A percentile compares a stretch with the other conserved stretches of the same genome.
Conservation (phyloP, 1,139 yeast species). For the Yamadazyma spencermartinsiae region DNA sequence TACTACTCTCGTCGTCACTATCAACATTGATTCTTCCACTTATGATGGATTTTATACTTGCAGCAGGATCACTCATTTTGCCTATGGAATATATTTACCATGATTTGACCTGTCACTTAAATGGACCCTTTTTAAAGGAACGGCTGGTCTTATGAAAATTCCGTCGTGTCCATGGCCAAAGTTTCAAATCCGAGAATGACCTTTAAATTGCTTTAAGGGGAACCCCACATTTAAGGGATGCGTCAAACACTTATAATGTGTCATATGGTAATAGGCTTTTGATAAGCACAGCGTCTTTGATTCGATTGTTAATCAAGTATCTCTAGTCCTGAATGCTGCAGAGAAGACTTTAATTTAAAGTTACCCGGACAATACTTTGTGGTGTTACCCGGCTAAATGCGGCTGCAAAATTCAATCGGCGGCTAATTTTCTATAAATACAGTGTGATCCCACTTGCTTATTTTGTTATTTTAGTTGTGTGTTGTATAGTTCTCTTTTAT, state of each 20-base stretch:
- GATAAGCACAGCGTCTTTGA: no score
- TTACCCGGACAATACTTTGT: not conserved
- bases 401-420: not conserved
- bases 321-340: not conserved
- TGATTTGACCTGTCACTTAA: no score
- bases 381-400: not conserved
- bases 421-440: not conserved
- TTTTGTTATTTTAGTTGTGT: no score
- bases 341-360: not conserved
- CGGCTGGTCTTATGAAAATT: not conserved
- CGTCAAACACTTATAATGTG: no score
- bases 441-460: not conserved
- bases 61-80: slow-evolving; percentile 34
- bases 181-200: not conserved
- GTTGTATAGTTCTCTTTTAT: no score
- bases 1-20: slow-evolving; percentile 22
- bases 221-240: not conserved
- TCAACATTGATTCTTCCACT: slow-evolving; percentile 38
- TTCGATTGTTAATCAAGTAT: not conserved
- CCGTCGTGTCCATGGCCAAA: not conserved
- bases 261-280: no score
- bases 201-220: slow-evolving; percentile 1
- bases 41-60: slow-evolving; percentile 40
- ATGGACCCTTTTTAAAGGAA: no score
- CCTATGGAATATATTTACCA: no score